A percentile compares a stretch with the other conserved stretches of the same genome.
Conservation (phyloP, 2,329 filamentous ascomycete genomes). For the Fusarium brachygibbosum region DNA sequence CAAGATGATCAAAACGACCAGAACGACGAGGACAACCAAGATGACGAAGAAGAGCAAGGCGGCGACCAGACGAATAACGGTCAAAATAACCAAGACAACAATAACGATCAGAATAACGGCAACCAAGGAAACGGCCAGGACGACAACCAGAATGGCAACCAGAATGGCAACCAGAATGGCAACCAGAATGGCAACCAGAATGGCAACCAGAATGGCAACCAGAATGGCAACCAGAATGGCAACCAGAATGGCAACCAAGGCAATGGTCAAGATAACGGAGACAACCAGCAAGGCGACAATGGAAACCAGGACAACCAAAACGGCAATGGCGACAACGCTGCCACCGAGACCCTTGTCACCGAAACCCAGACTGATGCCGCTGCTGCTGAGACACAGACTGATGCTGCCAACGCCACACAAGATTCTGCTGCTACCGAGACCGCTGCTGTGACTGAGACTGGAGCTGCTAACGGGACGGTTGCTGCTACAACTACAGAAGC, state of each 20-base stretch:
- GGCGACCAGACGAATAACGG: background rate
- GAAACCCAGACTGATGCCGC: background rate
- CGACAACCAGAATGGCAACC: background rate
- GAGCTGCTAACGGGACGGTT: background rate
- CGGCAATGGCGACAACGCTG: background rate
- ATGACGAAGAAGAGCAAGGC: background rate
- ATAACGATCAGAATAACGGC: background rate
- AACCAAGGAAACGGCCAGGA: background rate
- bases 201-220: background rate
- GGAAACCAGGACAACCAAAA: background rate
- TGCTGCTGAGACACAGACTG: background rate
- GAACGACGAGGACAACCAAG: background rate
- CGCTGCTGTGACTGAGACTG: background rate
- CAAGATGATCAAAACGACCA: background rate
- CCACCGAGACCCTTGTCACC: background rate
- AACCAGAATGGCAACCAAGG: background rate
- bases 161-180: background rate
- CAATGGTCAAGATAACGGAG: background rate
- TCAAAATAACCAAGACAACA: background rate
- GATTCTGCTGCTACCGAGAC: constrained; percentile 11
- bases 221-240: background rate
- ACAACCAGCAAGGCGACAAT: background rate
- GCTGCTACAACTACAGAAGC: background rate
- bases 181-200: background rate
- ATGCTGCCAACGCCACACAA: background rate